phyloP scores from a whole-genome alignment of 2,329 filamentous ascomycete species.

The Aureobasidium sp. region DNA sequence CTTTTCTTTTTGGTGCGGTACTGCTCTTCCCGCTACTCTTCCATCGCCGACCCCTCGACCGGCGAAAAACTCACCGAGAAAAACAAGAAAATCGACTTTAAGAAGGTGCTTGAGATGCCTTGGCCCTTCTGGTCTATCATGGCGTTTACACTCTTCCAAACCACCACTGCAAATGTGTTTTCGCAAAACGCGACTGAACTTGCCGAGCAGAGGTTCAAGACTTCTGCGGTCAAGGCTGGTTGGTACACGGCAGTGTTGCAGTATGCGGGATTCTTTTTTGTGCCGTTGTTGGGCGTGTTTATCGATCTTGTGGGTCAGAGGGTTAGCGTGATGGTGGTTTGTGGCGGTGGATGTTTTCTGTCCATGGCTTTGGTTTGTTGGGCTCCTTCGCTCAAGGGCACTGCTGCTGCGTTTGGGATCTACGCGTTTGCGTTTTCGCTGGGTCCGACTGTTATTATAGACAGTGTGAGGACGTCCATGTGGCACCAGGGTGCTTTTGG shows the following conservation, averaged over 20 bases:
- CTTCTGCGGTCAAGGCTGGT: constrained; percentile 46
- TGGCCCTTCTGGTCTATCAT: constrained; percentile 53
- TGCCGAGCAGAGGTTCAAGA: constrained; percentile 50
- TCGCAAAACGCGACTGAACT: constrained; percentile 50
- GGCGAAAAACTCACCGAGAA: constrained; percentile 52
- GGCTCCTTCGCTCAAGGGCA: constrained; percentile 40
- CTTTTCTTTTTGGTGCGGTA: constrained; percentile 51
- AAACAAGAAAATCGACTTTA: constrained; percentile 47
- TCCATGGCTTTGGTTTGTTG: constrained; percentile 49
- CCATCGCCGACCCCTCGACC: constrained; percentile 45
- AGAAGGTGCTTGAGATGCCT: constrained; percentile 48
- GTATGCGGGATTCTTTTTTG: constrained; percentile 51
- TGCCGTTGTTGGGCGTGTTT: constrained; percentile 47
- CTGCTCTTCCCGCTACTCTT: constrained; percentile 39
- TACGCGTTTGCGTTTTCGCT: constrained; percentile 48
- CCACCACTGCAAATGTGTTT: constrained; percentile 47
- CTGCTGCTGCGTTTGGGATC: constrained; percentile 51
- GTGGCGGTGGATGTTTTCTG: constrained; percentile 42
- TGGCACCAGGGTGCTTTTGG: constrained; percentile 54
- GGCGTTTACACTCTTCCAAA: constrained; percentile 50
- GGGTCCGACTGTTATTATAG: constrained; percentile 51
- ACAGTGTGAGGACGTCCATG: constrained; percentile 51
- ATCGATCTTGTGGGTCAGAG: constrained; percentile 49
- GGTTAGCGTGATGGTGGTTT: constrained; percentile 36
- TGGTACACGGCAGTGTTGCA: constrained; percentile 52